phyloP scores from a whole-genome alignment of 495 filamentous ascomycete species.

The Penicillium cosmopolitanum region DNA sequence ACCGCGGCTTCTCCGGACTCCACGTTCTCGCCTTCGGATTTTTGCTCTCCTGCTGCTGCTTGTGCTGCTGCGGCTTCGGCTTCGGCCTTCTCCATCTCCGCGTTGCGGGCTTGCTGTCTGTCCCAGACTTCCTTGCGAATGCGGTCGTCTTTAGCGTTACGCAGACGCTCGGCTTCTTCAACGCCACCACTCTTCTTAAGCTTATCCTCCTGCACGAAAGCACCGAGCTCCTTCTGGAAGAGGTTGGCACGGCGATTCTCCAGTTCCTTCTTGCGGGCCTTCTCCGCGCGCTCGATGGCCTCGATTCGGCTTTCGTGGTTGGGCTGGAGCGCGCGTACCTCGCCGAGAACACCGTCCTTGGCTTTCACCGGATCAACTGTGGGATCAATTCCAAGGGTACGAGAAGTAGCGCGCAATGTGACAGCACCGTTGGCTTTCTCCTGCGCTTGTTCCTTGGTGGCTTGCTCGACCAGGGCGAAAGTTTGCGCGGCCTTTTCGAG shows the following conservation, averaged over 20 bases:
- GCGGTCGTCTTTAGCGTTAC: constrained; percentile 84
- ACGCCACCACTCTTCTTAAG: constrained; percentile 95
- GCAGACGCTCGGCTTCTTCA: constrained; percentile 86
- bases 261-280: constrained; percentile 82
- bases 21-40: constrained; percentile 20
- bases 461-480: constrained; percentile 92
- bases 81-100: constrained; percentile 42
- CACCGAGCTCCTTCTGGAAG: constrained; percentile 85
- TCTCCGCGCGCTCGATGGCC: constrained; percentile 94
- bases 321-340: constrained; percentile 91
- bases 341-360: constrained; percentile 88
- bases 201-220: constrained; percentile 88
- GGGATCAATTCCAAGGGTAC: constrained; percentile 66
- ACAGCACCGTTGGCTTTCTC: constrained; percentile 53
- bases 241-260: constrained; percentile 75
- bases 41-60: constrained; percentile 18
- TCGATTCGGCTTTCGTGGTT: constrained; percentile 93
- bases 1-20: constrained; percentile 10
- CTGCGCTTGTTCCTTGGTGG: constrained; percentile 92
- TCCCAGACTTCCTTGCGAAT: constrained; percentile 87
- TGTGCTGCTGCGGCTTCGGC: constrained; percentile 29
- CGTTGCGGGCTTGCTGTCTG: constrained; percentile 56
- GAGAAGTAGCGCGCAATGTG: constrained; percentile 53
- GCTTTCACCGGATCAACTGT: constrained; percentile 74
- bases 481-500: constrained; percentile 91